Evolutionary conservation across 345 rosid species (phyloP).

Genomic region (Citrus maxima): DNA sequence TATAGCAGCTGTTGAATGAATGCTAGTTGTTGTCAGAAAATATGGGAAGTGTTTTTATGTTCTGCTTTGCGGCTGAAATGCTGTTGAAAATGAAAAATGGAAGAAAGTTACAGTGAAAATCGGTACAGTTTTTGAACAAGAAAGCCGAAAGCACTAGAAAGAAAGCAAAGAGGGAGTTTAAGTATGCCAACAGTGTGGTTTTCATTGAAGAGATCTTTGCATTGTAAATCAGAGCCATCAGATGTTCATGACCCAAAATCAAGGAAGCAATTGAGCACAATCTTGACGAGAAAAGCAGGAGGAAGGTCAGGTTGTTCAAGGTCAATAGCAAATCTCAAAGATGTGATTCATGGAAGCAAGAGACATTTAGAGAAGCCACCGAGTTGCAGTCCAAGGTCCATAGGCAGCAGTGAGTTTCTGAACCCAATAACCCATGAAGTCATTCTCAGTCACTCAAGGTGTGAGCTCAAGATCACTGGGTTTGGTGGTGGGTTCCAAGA

Average conservation of each 20-base stretch:
- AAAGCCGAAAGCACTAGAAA: not conserved
- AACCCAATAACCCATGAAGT: slow-evolving; percentile 98
- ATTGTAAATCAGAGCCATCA: slow-evolving; percentile 58
- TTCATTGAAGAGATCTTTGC: slow-evolving; percentile 60
- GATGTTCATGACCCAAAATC: slow-evolving; percentile 60
- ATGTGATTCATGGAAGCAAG: slow-evolving; percentile 98
- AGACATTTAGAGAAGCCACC: slow-evolving; percentile 86
- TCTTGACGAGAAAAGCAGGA: slow-evolving; percentile 62
- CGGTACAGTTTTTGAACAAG: not conserved
- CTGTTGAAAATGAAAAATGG: slow-evolving; percentile 2
- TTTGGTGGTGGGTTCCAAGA: slow-evolving; percentile 63
- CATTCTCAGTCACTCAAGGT: slow-evolving; percentile 79
- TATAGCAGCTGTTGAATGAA: not conserved
- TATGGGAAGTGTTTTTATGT: not conserved
- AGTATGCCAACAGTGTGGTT: slow-evolving; percentile 78
- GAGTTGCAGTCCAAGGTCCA: slow-evolving; percentile 95
- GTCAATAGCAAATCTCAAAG: slow-evolving; percentile 97
- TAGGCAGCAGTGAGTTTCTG: slow-evolving; percentile 97
- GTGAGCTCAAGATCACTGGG: slow-evolving; percentile 95
- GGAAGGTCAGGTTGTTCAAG: slow-evolving; percentile 97
- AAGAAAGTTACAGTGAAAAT: not conserved
- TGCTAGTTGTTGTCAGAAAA: too few relatives aligned
- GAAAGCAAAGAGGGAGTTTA: not conserved
- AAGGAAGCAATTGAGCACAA: slow-evolving; percentile 49
- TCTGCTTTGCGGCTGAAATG: slow-evolving; percentile 4